Base-by-base conservation (phyloP, 305 asterid species). In the Coffea humblotiana region DNA sequence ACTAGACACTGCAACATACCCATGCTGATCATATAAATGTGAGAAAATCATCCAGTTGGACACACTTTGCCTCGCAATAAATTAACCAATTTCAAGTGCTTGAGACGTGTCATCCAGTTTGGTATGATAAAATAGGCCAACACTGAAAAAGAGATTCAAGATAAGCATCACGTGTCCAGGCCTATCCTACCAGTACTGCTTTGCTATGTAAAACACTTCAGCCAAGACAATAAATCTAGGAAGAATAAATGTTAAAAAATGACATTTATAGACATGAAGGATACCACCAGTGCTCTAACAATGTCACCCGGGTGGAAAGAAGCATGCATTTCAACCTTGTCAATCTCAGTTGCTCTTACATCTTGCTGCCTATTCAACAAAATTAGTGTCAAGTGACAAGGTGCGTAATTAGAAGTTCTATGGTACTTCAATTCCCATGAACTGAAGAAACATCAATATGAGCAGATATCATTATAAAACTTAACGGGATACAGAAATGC, bases 291-390 rank as follows among this genome's bases (percentile, higher is more conserved):
- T 69, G 99, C 99, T 82, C 85, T 91, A 82, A 95, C 95, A 78
- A 90, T 90, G 83, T 93, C 98, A 63, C 99, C 99, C 15, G 95
- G 93, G 48, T 90, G 90, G 84, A 93, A 95, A 63, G 94, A 95
- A 49, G 94, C 77, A 71, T 94, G 96, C 97, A 95, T 92, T 76
- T 95, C 97, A 3, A 95, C 97, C 90, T 95, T 95, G 90, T 95
- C 99, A 80, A 93, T 92, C 92, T 95, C 99, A 58, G 98, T 93
- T 47, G 98, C 97, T 87, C 99, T 87, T 52, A 95, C 98, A 87
- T 95, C 99, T 86, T 93, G 98, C 83, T 95, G 98, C 94, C 99
- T 95, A 95, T 54, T 70, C 76, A 76, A 49, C 74, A 71, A 60
- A 69, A 66, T 29, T 37, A 69, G 9, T 23, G 45, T 73, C 49